phyloP scores from a whole-genome alignment of 768 basidiomycete genomes.

The Amanita phalloides region DNA sequence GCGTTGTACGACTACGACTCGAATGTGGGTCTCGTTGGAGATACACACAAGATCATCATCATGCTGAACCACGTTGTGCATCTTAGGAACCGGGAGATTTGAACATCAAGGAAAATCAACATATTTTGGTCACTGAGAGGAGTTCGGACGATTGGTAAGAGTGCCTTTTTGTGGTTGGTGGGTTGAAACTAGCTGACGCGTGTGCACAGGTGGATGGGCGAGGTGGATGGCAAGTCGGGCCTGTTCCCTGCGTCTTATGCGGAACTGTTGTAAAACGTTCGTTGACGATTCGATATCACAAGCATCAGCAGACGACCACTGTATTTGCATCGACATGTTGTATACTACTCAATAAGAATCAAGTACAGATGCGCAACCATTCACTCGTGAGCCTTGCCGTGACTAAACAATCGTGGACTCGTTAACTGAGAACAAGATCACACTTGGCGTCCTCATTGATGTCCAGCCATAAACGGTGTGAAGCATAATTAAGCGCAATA shows the following conservation, averaged over 20 bases:
- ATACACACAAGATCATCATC: background rate
- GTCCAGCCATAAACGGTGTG: background rate
- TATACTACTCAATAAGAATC: too few relatives aligned
- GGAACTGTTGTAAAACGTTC: slow-evolving; percentile 32
- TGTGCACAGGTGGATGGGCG: slow-evolving; percentile 52
- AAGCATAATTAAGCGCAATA: background rate
- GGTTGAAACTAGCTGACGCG: slow-evolving; percentile 6
- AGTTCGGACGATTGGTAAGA: slow-evolving; percentile 71
- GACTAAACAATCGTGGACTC: too few relatives aligned
- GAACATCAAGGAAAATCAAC: slow-evolving; percentile 40
- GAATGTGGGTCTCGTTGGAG: slow-evolving; percentile 24
- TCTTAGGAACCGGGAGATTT: slow-evolving; percentile 65
- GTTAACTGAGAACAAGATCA: too few relatives aligned
- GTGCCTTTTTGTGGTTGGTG: slow-evolving; percentile 4
- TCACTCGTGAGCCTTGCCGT: too few relatives aligned
- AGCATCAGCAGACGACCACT: background rate
- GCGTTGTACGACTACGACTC: slow-evolving; percentile 69
- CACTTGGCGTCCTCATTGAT: too few relatives aligned
- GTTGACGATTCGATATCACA: background rate
- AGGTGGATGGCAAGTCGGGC: slow-evolving; percentile 45
- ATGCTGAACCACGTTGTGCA: background rate
- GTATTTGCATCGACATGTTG: background rate
- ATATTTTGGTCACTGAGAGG: slow-evolving; percentile 51
- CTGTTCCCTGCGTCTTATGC: slow-evolving; percentile 65
- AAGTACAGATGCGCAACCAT: too few relatives aligned